These are phyloP conservation scores for Wickerhamiella allomyrinae DNA, from an alignment of 805 yeast species.

Conservation along the genomic window DNA sequence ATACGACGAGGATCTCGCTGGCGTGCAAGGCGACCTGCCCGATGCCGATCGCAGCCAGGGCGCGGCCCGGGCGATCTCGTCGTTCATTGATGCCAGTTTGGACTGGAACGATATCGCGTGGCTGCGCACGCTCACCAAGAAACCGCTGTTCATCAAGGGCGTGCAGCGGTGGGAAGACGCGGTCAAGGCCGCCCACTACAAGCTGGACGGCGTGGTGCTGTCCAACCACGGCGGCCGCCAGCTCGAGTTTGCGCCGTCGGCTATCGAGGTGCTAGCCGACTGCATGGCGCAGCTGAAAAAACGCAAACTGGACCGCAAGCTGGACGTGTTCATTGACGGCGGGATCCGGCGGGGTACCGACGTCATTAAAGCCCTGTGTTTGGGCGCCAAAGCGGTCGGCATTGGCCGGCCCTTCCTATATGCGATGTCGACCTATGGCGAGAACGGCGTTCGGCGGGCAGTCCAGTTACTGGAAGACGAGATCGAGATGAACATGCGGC, in stretches of 20 bases:
- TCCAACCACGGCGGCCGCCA: conserved; percentile 90
- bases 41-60: conserved; percentile 53
- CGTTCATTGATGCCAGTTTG: conserved; percentile 62
- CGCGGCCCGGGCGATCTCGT: conserved; percentile 74
- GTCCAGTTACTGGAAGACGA: conserved; percentile 57
- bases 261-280: conserved; percentile 57
- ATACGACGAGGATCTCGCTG: conserved; percentile 38
- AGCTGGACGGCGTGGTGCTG: conserved; percentile 63
- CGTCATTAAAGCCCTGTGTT: conserved; percentile 56
- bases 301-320: conserved; percentile 27
- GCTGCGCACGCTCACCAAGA: conserved; percentile 10
- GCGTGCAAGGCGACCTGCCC: conserved; percentile 27
- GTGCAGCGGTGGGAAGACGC: conserved; percentile 77
- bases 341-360: conserved; percentile 70
- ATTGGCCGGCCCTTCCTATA: conserved; percentile 64
- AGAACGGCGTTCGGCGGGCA: conserved; percentile 52
- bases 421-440: conserved; percentile 72
- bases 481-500: conserved; percentile 61
- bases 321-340: conserved; percentile 61
- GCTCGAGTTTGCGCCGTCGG: conserved; percentile 67
- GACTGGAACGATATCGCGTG: conserved; percentile 16
- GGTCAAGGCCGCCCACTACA: conserved; percentile 52
- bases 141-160: conserved; percentile 52
- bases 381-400: conserved; percentile 67
- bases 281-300: conserved; percentile 34